Percentiles rank a stretch among this genome's conserved stretches.
Evolutionary conservation across 2,329 filamentous ascomycete species (phyloP).

Genomic region (Colletotrichum neosansevieriae): DNA sequence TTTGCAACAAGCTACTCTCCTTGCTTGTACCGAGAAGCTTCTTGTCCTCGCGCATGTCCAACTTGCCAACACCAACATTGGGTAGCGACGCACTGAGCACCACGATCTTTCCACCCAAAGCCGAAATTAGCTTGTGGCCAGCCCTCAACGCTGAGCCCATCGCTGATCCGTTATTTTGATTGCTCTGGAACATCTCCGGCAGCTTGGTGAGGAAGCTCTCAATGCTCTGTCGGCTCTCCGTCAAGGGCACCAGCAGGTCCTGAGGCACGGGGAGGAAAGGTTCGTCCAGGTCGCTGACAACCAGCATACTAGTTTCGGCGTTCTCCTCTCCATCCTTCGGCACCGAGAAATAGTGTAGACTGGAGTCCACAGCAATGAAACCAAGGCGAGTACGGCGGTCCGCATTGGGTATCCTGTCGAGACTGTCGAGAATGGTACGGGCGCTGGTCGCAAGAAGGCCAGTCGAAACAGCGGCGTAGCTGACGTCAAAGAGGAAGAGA

Average conservation of each 20-base stretch:
- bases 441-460: constrained; percentile 93
- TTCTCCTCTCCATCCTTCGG: constrained; percentile 89
- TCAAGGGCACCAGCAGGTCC: constrained; percentile 89
- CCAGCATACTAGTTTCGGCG: constrained; percentile 89
- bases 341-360: constrained; percentile 95
- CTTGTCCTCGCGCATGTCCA: constrained; percentile 96
- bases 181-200: constrained; percentile 96
- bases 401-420: constrained; percentile 98
- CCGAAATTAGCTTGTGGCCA: constrained; percentile 94
- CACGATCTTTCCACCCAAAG: constrained; percentile 93
- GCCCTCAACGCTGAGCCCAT: constrained; percentile 95
- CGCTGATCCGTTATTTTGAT: constrained; percentile 87
- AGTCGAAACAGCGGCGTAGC: constrained; percentile 88
- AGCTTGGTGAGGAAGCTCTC: constrained; percentile 92
- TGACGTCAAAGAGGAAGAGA: constrained; percentile 94
- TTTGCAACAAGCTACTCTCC: constrained; percentile 88
- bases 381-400: constrained; percentile 92
- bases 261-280: constrained; percentile 95
- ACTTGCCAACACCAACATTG: constrained; percentile 88
- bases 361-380: constrained; percentile 95
- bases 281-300: constrained; percentile 94
- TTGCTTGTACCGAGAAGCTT: constrained; percentile 94
- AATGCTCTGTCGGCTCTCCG: constrained; percentile 89
- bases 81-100: constrained; percentile 91
- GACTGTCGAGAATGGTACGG: constrained; percentile 91